Percentiles rank a stretch among this genome's conserved stretches.
Conservation (phyloP, 495 filamentous ascomycete species). For the Tuber borchii region DNA sequence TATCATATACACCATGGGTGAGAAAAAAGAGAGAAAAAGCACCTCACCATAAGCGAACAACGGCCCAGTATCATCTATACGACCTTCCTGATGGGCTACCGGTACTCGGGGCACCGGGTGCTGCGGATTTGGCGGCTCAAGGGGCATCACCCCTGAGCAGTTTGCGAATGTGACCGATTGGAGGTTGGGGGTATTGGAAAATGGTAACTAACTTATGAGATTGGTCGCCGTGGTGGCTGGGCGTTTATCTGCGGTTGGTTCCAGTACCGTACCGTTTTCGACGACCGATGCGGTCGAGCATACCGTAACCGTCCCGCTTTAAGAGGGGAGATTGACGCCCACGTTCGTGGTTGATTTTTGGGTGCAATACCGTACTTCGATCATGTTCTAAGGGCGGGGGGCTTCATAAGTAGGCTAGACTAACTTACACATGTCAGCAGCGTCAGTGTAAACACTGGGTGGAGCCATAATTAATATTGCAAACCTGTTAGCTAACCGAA, state of each 20-base stretch:
- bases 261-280: neutral
- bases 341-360: neutral
- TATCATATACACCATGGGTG: neutral
- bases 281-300: neutral
- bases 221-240: neutral
- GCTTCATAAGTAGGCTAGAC: too few relatives aligned
- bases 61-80: neutral
- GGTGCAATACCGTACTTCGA: too few relatives aligned
- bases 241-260: neutral
- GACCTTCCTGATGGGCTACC: neutral
- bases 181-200: neutral
- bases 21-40: neutral
- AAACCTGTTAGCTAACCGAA: neutral
- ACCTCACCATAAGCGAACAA: neutral
- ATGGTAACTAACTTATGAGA: neutral
- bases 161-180: neutral
- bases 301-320: neutral
- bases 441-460: neutral
- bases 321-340: neutral
- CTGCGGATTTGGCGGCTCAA: neutral
- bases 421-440: too few relatives aligned
- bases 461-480: neutral
- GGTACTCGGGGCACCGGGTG: neutral
- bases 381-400: neutral
- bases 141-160: neutral